Evolutionary conservation across 1,284 basidiomycete genomes (phyloP), one percentile per base, ranked within the genome.

Genomic region (Macrocystidia cucumis): DNA sequence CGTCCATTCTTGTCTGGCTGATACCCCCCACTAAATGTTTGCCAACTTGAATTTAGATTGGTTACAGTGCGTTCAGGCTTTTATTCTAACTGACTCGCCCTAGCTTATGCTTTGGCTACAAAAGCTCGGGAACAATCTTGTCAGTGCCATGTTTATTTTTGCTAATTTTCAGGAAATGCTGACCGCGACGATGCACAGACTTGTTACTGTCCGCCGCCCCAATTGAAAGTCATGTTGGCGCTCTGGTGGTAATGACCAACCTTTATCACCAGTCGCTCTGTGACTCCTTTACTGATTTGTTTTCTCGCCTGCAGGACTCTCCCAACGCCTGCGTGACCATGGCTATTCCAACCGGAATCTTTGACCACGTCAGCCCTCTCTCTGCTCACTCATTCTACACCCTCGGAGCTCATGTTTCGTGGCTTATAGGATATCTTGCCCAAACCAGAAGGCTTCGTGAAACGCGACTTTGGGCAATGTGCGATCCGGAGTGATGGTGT

Each of bases 241-340:
- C 82, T 2, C 51, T 87, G 16, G 84, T 87, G 25, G 80, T 76
- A 55, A n/a, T n/a, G n/a, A n/a, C n/a, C n/a, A n/a, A n/a, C n/a
- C n/a, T n/a, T n/a, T n/a, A n/a, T n/a, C n/a, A n/a, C n/a, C n/a
- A n/a, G n/a, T n/a, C n/a, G n/a, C n/a, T n/a, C n/a, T n/a, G n/a
- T 21, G 9, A 4, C 19, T 21, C 4, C 17, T 13, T 12, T 31
- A 13, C 2, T 21, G 28, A 20, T 11, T 29, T 31, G 3, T 12
- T 11, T 11, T 14, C 14, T 23, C 3, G 14, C 4, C 29, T 11
- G 12, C 44, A 78, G 75, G 79, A 86, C 52, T 79, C 78, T 2
- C 83, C 82, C 2, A 87, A 86, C 44, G 82, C 81, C 1, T 85
- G 81, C 47, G 82, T 85, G 1, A 86, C 81, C 0, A 59, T 87